These are phyloP conservation scores for Kodamaea kaohsiungensis DNA, from an alignment of 805 yeast genomes.

Conservation along the genomic window DNA sequence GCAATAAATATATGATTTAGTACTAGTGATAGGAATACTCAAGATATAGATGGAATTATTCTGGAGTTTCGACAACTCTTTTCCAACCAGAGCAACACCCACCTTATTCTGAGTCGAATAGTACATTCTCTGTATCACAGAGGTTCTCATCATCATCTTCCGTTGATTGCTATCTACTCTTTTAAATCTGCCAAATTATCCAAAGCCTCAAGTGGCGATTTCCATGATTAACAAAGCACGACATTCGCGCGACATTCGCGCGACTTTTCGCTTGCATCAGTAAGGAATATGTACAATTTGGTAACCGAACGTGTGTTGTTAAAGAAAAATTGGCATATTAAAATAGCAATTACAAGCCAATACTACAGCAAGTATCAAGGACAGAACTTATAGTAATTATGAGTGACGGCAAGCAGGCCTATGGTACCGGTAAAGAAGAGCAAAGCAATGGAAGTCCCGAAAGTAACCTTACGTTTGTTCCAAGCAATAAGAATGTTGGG, in stretches of 20 bases:
- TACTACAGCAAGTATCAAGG: constrained; percentile 1
- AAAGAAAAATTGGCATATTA: neutral
- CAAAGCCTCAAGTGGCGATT: neutral
- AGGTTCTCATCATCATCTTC: neutral
- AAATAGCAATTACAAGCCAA: neutral
- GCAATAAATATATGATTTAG: constrained; percentile 65
- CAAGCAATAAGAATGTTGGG: neutral
- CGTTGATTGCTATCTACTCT: neutral
- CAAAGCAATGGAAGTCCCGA: constrained; percentile 1
- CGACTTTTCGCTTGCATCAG: neutral
- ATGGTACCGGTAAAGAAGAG: constrained; percentile 7
- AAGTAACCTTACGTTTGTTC: constrained; percentile 3
- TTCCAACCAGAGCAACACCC: neutral
- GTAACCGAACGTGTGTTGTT: neutral
- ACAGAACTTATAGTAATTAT: no score
- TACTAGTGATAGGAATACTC: constrained; percentile 69
- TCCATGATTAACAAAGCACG: neutral
- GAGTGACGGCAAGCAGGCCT: neutral
- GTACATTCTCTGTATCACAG: neutral
- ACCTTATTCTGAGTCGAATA: constrained; percentile 5
- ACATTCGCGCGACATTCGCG: neutral
- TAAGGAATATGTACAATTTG: neutral
- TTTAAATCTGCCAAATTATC: no score
- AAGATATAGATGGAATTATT: constrained; percentile 58
- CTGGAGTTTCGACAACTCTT: constrained; percentile 9